A percentile compares a stretch with the other conserved stretches of the same genome.
These are phyloP conservation scores for Cadophora gregata DNA, from an alignment of 2,329 filamentous ascomycete genomes.

Conservation along the genomic window DNA sequence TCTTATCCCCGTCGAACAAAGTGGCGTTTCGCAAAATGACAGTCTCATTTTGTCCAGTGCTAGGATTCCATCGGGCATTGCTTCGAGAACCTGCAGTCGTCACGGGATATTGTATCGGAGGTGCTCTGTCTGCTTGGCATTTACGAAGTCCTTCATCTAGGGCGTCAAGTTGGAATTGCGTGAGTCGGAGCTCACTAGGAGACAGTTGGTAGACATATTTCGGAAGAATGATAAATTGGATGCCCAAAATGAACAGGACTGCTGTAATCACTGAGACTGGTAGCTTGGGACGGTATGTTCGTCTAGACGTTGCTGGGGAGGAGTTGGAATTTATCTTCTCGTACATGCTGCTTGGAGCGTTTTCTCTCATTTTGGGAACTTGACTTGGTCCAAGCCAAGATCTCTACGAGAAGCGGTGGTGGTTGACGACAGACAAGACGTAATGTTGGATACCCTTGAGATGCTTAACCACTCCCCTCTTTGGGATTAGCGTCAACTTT, in stretches of 20 bases:
- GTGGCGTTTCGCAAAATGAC: slow-evolving; percentile 50
- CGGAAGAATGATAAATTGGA: slow-evolving; percentile 40
- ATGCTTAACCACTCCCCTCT: slow-evolving; percentile 1
- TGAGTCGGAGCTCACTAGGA: slow-evolving; percentile 30
- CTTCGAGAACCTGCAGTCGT: slow-evolving; percentile 33
- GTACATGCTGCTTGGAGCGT: slow-evolving; percentile 12
- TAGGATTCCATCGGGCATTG: slow-evolving; percentile 51
- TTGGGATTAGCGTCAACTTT: slow-evolving; percentile 4
- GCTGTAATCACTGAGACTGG: slow-evolving; percentile 35
- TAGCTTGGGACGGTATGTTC: slow-evolving; percentile 30
- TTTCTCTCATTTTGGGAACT: background rate
- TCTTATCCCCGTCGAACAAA: slow-evolving; percentile 51
- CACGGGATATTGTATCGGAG: slow-evolving; percentile 38
- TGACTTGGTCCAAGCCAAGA: background rate
- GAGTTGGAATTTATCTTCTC: slow-evolving; percentile 4
- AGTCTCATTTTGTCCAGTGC: slow-evolving; percentile 47
- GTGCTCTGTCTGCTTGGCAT: slow-evolving; percentile 39
- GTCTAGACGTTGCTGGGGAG: slow-evolving; percentile 11
- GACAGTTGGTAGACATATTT: slow-evolving; percentile 34
- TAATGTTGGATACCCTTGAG: background rate
- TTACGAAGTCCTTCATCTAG: slow-evolving; percentile 37
- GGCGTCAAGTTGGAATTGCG: slow-evolving; percentile 33
- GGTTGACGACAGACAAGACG: background rate
- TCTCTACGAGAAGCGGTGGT: background rate
- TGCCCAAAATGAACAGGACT: slow-evolving; percentile 30